Conservation (phyloP, 2,329 filamentous ascomycete species). For the Aureobasidium sp. region DNA sequence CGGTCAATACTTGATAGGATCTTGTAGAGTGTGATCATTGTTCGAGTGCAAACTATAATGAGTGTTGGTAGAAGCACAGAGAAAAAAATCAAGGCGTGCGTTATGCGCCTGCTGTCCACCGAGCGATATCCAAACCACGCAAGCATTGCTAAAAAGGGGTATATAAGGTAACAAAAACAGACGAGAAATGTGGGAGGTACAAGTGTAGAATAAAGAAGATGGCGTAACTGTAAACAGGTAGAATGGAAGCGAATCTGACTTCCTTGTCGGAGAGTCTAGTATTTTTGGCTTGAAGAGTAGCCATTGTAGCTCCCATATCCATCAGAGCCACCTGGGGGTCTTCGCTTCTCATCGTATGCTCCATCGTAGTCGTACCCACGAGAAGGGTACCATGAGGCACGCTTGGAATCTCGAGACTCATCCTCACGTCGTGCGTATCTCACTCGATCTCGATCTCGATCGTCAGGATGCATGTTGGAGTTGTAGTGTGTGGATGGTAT, state of each 20-base stretch:
- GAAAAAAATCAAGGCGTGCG: not conserved
- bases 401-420: not conserved
- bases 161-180: not conserved
- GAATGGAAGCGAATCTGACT: not conserved
- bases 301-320: slow-evolving; percentile 12
- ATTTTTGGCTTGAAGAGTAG: not conserved
- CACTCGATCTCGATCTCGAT: slow-evolving; percentile 9
- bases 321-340: slow-evolving; percentile 3
- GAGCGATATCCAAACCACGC: not conserved
- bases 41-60: not conserved
- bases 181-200: not conserved
- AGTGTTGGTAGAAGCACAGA: not conserved
- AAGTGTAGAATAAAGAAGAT: not conserved
- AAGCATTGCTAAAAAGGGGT: not conserved
- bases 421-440: slow-evolving; percentile 10
- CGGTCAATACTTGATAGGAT: not conserved
- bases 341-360: slow-evolving; percentile 8
- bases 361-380: slow-evolving; percentile 6
- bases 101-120: not conserved
- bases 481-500: slow-evolving; percentile 17
- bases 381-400: not conserved
- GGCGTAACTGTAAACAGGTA: no score
- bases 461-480: slow-evolving; percentile 17
- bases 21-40: not conserved
- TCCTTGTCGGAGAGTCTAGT: not conserved